phyloP scores from a whole-genome alignment of 805 yeast genomes.

The Zygosaccharomyces gambellarensis region DNA sequence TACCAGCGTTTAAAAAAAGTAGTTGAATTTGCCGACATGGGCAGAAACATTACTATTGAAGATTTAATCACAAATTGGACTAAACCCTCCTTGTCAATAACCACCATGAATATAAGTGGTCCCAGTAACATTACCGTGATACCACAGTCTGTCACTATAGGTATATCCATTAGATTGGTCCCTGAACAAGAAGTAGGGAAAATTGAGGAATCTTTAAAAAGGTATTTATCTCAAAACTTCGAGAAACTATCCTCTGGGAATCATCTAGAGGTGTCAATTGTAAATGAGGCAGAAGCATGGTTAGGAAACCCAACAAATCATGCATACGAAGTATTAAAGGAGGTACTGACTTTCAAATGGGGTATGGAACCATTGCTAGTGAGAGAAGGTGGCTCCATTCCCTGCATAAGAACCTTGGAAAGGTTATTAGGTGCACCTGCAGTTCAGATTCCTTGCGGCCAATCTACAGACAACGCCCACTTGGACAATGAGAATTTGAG shows the following conservation, averaged over 20 bases:
- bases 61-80: conserved; percentile 81
- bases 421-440: conserved; percentile 81
- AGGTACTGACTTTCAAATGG: conserved; percentile 70
- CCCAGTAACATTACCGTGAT: conserved; percentile 88
- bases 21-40: conserved; percentile 36
- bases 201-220: conserved; percentile 48
- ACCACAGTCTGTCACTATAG: conserved; percentile 73
- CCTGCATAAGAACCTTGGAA: conserved; percentile 80
- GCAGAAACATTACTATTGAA: conserved; percentile 34
- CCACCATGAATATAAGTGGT: conserved; percentile 79
- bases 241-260: conserved; percentile 53
- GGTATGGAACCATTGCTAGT: conserved; percentile 73
- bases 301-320: conserved; percentile 76
- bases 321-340: conserved; percentile 62
- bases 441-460: conserved; percentile 95
- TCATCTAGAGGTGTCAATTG: conserved; percentile 51
- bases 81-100: conserved; percentile 82
- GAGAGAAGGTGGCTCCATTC: conserved; percentile 96
- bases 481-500: conserved; percentile 81
- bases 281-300: conserved; percentile 95
- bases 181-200: conserved; percentile 73
- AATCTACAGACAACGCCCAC: conserved; percentile 91
- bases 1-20: conserved; percentile 58
- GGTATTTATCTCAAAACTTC: conserved; percentile 48
- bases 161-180: conserved; percentile 78